Evolutionary conservation across 345 rosid genomes (phyloP), one percentile per base, ranked within the genome.

Genomic region (Arabis hirsuta): DNA sequence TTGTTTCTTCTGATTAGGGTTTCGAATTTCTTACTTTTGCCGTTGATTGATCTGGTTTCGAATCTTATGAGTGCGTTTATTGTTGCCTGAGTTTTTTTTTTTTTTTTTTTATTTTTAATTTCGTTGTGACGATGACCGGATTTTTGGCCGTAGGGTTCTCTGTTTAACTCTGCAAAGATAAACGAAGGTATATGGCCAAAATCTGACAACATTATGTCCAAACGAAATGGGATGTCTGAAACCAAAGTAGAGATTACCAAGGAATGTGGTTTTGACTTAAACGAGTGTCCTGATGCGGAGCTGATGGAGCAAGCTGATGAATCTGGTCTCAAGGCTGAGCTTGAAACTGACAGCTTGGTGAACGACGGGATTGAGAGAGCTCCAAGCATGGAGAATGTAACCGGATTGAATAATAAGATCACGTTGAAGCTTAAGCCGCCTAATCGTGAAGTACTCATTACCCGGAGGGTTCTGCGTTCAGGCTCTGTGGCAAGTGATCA

Each of bases 401-500:
- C 12, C 16, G 81, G 69, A 60, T 73, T 57, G 64, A 84, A 62
- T 65, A 68, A 63, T 16, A 79, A 65, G 65, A 82, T 47, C 57
- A 76, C 12, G 34, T 55, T 20, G 27, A 74, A 60, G 57, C 66
- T 56, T 22, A 75, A 76, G 13, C 59, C 24, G 12, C 10, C 55
- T 19, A 63, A 61, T 42, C 50, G 68, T 36, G 73, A 64, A 43
- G 50, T 61, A 46, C 77, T 62, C 62, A 66, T 71, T 50, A 64
- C 73, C 27, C 74, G 74, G 9, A 79, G 84, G 77, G 85, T 81
- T 69, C 79, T 92, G 29, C 80, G 89, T 36, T 84, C 90, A 2
- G 67, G 78, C 56, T 54, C 73, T 63, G 83, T 71, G 56, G 38
- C 52, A 41, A 69, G 34, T 14, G 65, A 56, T 58, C 42, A 12